A percentile compares a stretch with the other conserved stretches of the same genome.
Conservation (phyloP, 306 rosid species). For the Notholithocarpus densiflorus region DNA sequence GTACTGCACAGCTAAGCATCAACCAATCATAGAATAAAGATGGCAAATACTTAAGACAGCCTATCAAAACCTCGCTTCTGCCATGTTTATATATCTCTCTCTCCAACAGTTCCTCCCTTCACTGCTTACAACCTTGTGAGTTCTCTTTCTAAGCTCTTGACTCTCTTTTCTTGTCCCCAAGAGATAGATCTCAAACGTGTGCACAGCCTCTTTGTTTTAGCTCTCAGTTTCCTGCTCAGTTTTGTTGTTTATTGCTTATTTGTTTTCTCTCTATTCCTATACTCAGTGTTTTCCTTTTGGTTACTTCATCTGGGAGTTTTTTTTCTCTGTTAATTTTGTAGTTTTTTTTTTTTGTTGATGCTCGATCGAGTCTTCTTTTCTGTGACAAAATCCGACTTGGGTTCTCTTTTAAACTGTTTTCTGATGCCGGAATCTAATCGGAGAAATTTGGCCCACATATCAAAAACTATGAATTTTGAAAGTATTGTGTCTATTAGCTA, state of each 20-base stretch:
- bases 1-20: slow-evolving; percentile 55
- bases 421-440: neutral
- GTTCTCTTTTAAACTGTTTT: neutral
- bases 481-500: neutral
- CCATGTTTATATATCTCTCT: slow-evolving; percentile 24
- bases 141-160: neutral
- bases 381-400: slow-evolving; percentile 11
- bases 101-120: slow-evolving; percentile 16
- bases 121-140: slow-evolving; percentile 33
- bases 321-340: neutral
- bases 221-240: neutral
- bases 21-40: slow-evolving; percentile 42
- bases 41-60: slow-evolving; percentile 23
- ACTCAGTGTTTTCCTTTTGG: neutral
- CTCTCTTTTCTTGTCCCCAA: neutral
- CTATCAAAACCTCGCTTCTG: slow-evolving; percentile 18
- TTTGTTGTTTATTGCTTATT: neutral
- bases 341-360: neutral
- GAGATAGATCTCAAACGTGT: slow-evolving; percentile 39
- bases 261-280: neutral
- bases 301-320: no score
- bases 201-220: neutral
- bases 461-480: slow-evolving; percentile 4
- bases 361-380: neutral
- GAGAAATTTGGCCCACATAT: slow-evolving; percentile 4